phyloP scores from a whole-genome alignment of 805 yeast genomes.

The Starmerella bacillaris region DNA sequence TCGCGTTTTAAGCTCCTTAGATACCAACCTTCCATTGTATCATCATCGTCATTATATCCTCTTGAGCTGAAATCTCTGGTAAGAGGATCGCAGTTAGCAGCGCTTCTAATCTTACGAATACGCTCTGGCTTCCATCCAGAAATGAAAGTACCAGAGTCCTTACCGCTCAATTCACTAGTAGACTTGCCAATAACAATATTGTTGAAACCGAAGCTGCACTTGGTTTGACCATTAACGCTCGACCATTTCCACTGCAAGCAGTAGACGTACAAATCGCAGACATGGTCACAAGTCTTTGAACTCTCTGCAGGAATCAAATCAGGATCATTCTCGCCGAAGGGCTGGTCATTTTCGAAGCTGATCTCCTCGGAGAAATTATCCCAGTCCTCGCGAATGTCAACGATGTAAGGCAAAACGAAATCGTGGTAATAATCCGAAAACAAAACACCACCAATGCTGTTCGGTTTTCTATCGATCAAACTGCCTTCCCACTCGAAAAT shows the following conservation, averaged over 20 bases:
- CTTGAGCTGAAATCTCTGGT: not conserved
- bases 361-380: constrained; percentile 4
- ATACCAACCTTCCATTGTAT: constrained; percentile 5
- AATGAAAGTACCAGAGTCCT: constrained; percentile 7
- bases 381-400: constrained; percentile 18
- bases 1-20: not conserved
- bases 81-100: constrained; percentile 12
- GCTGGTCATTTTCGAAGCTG: not conserved
- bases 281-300: constrained; percentile 5
- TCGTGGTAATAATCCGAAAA: constrained; percentile 22
- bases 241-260: constrained; percentile 13
- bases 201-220: constrained; percentile 6
- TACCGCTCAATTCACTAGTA: constrained; percentile 3
- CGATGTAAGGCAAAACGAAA: constrained; percentile 21
- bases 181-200: constrained; percentile 11
- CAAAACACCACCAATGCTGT: constrained; percentile 8
- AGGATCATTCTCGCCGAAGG: not conserved
- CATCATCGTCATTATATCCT: not conserved
- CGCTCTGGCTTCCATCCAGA: constrained; percentile 23
- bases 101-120: constrained; percentile 18
- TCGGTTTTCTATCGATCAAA: constrained; percentile 15
- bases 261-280: constrained; percentile 5
- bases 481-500: constrained; percentile 23
- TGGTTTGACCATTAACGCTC: not conserved
- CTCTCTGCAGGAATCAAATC: constrained; percentile 6